A percentile compares a stretch with the other conserved stretches of the same genome.
Conservation (phyloP, 768 basidiomycete genomes). For the Pulveroboletus sp. region DNA sequence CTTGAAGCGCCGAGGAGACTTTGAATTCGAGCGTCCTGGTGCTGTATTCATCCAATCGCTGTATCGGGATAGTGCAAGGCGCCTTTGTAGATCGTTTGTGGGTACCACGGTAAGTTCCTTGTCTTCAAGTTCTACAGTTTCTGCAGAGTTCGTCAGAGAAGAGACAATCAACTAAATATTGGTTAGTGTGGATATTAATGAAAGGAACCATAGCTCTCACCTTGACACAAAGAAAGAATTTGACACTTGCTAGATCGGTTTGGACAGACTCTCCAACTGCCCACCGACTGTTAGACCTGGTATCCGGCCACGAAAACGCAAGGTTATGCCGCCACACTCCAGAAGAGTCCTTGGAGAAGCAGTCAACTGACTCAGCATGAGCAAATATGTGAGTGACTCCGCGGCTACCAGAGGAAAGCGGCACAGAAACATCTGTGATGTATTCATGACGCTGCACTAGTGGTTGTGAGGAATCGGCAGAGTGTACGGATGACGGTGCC, state of each 20-base stretch:
- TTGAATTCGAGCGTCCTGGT: conserved; percentile 47
- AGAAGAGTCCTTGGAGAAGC: conserved; percentile 49
- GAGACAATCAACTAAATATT: conserved; percentile 43
- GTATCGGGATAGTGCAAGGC: conserved; percentile 58
- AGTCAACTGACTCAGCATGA: conserved; percentile 54
- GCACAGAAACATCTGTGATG: conserved; percentile 8
- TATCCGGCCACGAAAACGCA: conserved; percentile 67
- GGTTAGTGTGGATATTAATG: conserved; percentile 11
- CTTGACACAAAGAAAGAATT: conserved; percentile 69
- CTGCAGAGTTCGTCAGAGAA: conserved; percentile 43
- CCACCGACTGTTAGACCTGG: conserved; percentile 69
- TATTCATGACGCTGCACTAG: conserved; percentile 19
- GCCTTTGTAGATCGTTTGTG: conserved; percentile 65
- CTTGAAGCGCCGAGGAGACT: conserved; percentile 48
- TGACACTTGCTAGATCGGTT: conserved; percentile 58
- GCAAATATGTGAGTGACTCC: conserved; percentile 49
- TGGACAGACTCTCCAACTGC: conserved; percentile 73
- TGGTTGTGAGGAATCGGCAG: conserved; percentile 23
- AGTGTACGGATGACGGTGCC: conserved; percentile 22
- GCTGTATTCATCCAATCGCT: conserved; percentile 35
- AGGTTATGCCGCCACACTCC: conserved; percentile 63
- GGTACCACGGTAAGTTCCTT: conserved; percentile 63
- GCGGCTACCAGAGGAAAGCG: conserved; percentile 17
- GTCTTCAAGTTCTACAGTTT: conserved; percentile 66
- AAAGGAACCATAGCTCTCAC: conserved; percentile 32